Evolutionary conservation across 768 basidiomycete genomes (phyloP).

Genomic region (Hypsizygus marmoreus): DNA sequence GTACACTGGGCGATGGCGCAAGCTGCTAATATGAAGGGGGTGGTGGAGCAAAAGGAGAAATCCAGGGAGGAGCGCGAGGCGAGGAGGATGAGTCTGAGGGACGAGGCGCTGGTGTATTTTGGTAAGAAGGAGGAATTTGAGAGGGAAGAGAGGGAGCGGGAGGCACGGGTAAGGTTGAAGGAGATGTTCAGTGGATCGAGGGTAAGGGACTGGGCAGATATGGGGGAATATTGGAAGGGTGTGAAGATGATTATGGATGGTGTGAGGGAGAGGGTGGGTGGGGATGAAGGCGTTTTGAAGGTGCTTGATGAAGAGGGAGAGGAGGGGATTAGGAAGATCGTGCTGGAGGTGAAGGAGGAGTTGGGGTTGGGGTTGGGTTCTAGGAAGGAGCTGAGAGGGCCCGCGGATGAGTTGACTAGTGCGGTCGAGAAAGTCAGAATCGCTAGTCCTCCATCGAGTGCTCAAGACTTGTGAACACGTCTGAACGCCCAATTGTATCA

Average conservation of each 20-base stretch:
- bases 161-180: conserved; percentile 37
- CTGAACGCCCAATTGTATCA: no score
- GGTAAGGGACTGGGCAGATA: conserved; percentile 56
- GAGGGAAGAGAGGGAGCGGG: conserved; percentile 29
- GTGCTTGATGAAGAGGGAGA: conserved; percentile 41
- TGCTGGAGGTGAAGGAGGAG: conserved; percentile 38
- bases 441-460: no score
- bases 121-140: conserved; percentile 52
- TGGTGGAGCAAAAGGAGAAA: conserved; percentile 11
- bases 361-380: conserved; percentile 19
- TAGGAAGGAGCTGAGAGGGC: background rate
- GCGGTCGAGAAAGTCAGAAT: background rate
- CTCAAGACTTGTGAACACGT: no score
- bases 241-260: conserved; percentile 50
- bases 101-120: conserved; percentile 55
- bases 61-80: conserved; percentile 21
- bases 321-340: conserved; percentile 37
- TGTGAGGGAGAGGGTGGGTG: conserved; percentile 48
- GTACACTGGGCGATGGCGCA: conserved; percentile 46
- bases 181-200: conserved; percentile 47
- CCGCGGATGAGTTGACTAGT: background rate
- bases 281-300: conserved; percentile 42
- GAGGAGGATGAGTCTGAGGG: conserved; percentile 24
- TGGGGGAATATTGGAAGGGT: conserved; percentile 44
- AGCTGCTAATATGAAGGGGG: conserved; percentile 5